These are phyloP conservation scores for Trichoderma polysporum DNA, from an alignment of 2,329 filamentous ascomycete genomes.

Conservation along the genomic window DNA sequence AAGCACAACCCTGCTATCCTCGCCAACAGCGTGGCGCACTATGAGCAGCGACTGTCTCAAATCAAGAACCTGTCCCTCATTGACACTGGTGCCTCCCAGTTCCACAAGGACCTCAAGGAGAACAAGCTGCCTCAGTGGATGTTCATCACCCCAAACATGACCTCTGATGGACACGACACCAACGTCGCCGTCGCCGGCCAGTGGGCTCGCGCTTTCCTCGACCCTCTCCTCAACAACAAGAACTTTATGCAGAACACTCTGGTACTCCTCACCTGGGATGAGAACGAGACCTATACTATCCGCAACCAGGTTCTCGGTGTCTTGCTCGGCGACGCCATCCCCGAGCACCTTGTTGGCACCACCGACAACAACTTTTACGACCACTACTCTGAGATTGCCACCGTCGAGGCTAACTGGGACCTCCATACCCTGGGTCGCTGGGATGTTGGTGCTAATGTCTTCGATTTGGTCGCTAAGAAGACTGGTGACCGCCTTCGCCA, in stretches of 20 bases:
- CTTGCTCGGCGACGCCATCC: constrained; percentile 73
- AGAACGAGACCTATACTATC: constrained; percentile 66
- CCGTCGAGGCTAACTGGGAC: constrained; percentile 67
- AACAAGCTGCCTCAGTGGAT: constrained; percentile 68
- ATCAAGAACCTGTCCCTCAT: constrained; percentile 67
- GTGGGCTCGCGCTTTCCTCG: constrained; percentile 68
- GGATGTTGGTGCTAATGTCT: constrained; percentile 73
- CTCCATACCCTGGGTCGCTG: constrained; percentile 68
- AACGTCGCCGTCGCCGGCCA: constrained; percentile 65
- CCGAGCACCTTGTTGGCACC: constrained; percentile 62
- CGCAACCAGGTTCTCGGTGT: constrained; percentile 70
- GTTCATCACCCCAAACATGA: constrained; percentile 74
- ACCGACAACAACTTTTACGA: constrained; percentile 69
- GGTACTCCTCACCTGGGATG: constrained; percentile 76
- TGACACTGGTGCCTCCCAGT: constrained; percentile 49
- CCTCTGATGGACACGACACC: constrained; percentile 73
- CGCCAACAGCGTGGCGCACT: constrained; percentile 63
- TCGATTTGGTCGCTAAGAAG: constrained; percentile 56
- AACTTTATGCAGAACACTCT: constrained; percentile 76
- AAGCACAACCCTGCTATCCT: constrained; percentile 73
- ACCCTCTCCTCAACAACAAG: constrained; percentile 65
- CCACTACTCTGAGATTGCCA: constrained; percentile 69
- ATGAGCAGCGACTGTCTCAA: constrained; percentile 58
- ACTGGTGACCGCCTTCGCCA: constrained; percentile 55
- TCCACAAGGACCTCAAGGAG: constrained; percentile 64